These are phyloP conservation scores for Russula abietina DNA, from an alignment of 768 basidiomycete species.

Conservation along the genomic window DNA sequence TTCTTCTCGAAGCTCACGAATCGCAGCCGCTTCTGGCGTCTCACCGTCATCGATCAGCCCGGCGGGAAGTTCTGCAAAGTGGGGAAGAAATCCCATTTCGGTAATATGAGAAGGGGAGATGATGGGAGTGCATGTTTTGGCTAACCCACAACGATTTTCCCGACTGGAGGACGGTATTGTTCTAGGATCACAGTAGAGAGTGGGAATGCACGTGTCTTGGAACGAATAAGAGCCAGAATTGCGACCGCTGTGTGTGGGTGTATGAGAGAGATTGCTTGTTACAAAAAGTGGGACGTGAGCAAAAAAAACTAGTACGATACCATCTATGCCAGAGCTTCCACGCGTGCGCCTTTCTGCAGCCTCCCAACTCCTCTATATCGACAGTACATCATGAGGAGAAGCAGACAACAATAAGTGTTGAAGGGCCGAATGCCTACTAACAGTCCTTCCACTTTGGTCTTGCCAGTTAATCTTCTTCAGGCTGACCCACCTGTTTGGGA, in stretches of 20 bases:
- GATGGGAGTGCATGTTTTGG: not conserved
- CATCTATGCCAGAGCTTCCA: conserved; percentile 72
- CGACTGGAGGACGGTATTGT: conserved; percentile 87
- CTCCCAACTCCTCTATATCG: conserved; percentile 81
- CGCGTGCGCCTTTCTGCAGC: conserved; percentile 79
- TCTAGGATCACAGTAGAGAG: conserved; percentile 80
- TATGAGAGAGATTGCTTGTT: not conserved
- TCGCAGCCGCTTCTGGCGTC: conserved; percentile 69
- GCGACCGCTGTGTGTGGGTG: conserved; percentile 62
- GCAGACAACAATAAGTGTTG: not conserved
- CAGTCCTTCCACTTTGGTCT: conserved; percentile 73
- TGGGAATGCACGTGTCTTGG: conserved; percentile 65
- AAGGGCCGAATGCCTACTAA: conserved; percentile 27
- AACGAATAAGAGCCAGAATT: conserved; percentile 72
- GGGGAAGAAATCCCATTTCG: not conserved
- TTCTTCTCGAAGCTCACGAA: conserved; percentile 89
- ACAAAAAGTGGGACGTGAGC: not conserved
- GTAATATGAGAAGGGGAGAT: not conserved
- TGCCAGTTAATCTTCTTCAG: conserved; percentile 75
- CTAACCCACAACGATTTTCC: conserved; percentile 65
- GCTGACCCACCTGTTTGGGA: conserved; percentile 69
- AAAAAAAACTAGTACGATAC: conserved; percentile 33
- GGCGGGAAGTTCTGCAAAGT: conserved; percentile 49
- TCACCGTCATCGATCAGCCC: conserved; percentile 86
- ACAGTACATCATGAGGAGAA: not conserved